Base-by-base conservation (phyloP, 2,329 filamentous ascomycete species). In the Calonectria fujianensis region DNA sequence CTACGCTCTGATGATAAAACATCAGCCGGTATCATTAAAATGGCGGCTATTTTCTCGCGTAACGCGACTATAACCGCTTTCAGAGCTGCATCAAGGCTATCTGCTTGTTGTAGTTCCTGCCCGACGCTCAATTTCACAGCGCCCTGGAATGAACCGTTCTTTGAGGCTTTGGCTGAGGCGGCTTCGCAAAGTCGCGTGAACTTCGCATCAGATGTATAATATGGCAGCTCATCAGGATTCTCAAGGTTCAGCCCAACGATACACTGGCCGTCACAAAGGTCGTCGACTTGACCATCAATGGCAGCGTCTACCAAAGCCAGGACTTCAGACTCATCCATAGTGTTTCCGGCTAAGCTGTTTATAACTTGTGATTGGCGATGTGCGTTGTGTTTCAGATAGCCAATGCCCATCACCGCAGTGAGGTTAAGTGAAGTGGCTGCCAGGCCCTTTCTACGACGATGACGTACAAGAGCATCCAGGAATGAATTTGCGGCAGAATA, bases 311-410 rank as follows among this genome's bases (percentile, higher is more conserved):
- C 83, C 0, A 92, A 85, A 0, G 90, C 89, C 1, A 91, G 82
- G 0, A 92, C 89, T 80, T 92, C 90, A 11, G 86, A 86, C 78
- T 89, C 87, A 77, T 85, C 87, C 76, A 92, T 87, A n/a, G 90
- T 86, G 59, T 89, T 87, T 8, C 85, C 86, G 0, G 78, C 79
- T 0, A 89, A 83, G 39, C 89, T 90, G 76, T 87, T 87, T 51
- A 89, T 88, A 0, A 88, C 87, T 74, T 89, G 85, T 1, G 84
- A 83, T 66, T 70, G 65, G 6, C 59, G 57, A 9, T 31, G 9
- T 1, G 73, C 82, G 72, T 88, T 87, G 69, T 89, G 86, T 2
- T 88, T 88, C 3, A 90, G 82, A 78, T 90, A 90, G 4, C 89
- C 89, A 1, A 87, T 85, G 75, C 87, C 88, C 0, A 84, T 85